phyloP scores from a whole-genome alignment of 371 early-diverging fungal species.

The Mortierella sp. region DNA sequence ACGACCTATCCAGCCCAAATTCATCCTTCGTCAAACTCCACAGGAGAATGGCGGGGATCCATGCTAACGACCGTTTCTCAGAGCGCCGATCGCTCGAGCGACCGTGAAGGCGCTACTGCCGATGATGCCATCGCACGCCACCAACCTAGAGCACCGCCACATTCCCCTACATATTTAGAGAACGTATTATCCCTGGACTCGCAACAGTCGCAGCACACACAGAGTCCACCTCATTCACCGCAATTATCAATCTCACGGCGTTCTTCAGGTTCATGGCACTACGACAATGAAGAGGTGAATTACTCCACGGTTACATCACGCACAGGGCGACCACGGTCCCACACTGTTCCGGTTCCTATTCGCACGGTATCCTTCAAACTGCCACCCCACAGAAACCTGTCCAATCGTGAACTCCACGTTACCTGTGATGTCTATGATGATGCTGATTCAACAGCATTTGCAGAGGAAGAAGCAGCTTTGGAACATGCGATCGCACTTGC shows the following conservation, averaged over 20 bases:
- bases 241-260: no score
- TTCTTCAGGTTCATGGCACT: no score
- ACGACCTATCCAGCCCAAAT: not conserved
- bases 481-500: constrained; percentile 18
- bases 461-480: constrained; percentile 35
- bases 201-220: not conserved
- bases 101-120: not conserved
- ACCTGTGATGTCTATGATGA: constrained; percentile 91
- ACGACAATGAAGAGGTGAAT: no score
- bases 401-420: constrained; percentile 79
- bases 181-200: not conserved
- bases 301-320: no score
- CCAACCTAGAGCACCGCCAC: not conserved
- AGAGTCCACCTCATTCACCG: not conserved
- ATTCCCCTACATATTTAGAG: no score
- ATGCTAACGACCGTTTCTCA: not conserved
- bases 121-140: constrained; percentile 53
- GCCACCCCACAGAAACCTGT: constrained; percentile 49
- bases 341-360: no score
- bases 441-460: constrained; percentile 22
- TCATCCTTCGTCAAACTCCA: not conserved
- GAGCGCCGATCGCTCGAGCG: not conserved
- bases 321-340: no score
- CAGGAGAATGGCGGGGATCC: no score
- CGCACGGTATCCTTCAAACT: not conserved